Conservation (phyloP, 2,329 filamentous ascomycete species). For the Hymenoscyphus repandus region DNA sequence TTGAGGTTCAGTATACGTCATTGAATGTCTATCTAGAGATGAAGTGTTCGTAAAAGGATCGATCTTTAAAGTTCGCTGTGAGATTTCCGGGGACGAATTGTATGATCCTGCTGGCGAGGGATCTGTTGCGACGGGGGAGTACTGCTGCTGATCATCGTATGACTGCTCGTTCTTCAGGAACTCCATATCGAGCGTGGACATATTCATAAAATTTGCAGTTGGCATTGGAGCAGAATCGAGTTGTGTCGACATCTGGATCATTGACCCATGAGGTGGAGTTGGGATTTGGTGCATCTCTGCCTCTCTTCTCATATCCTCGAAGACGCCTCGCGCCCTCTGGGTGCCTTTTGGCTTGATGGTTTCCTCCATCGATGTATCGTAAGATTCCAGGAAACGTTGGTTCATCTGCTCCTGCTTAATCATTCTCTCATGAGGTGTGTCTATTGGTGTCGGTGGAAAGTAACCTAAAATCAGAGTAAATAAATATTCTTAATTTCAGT, state of each 20-base stretch:
- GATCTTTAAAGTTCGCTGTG: slow-evolving; percentile 40
- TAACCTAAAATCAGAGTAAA: slow-evolving; percentile 42
- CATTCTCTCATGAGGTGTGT: slow-evolving; percentile 50
- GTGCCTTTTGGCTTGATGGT: slow-evolving; percentile 54
- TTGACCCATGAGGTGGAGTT: slow-evolving; percentile 50
- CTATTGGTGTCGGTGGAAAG: slow-evolving; percentile 62
- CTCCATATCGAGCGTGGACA: slow-evolving; percentile 40
- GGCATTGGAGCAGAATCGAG: slow-evolving; percentile 52
- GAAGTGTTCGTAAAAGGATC: slow-evolving; percentile 41
- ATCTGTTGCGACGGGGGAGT: slow-evolving; percentile 25
- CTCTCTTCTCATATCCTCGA: slow-evolving; percentile 54
- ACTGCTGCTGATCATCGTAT: slow-evolving; percentile 22
- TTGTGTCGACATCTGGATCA: slow-evolving; percentile 39
- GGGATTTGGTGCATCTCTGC: slow-evolving; percentile 48
- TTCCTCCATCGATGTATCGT: slow-evolving; percentile 63
- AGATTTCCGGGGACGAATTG: slow-evolving; percentile 45
- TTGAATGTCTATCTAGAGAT: slow-evolving; percentile 31
- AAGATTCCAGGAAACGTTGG: slow-evolving; percentile 54
- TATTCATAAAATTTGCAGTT: slow-evolving; percentile 50
- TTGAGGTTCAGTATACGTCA: slow-evolving; percentile 17
- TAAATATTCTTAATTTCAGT: not conserved
- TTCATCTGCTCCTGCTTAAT: slow-evolving; percentile 28
- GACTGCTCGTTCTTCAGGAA: slow-evolving; percentile 35
- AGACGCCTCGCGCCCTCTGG: slow-evolving; percentile 45
- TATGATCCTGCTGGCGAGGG: slow-evolving; percentile 46